Evolutionary conservation across 352 stramenopile genomes (phyloP).

Genomic region (Phytopythium delawarense): DNA sequence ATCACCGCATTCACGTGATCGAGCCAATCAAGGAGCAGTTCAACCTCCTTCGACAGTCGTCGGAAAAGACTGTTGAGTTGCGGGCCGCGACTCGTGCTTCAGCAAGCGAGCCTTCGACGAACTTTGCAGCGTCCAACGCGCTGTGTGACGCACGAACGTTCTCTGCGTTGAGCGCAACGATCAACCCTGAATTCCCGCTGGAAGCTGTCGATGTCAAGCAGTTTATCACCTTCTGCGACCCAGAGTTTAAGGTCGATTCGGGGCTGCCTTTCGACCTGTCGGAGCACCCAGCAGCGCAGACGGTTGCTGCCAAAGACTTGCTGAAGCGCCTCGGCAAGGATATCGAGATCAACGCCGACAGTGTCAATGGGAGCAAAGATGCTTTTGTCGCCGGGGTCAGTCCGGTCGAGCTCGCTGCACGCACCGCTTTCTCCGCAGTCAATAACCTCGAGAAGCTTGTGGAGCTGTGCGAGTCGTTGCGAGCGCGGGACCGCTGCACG

Average conservation of each 20-base stretch:
- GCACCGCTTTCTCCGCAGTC: constrained; percentile 7
- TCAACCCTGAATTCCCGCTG: constrained; percentile 76
- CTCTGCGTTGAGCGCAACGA: constrained; percentile 12
- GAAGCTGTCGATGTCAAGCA: constrained; percentile 59
- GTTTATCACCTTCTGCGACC: constrained; percentile 76
- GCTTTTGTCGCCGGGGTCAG: constrained; percentile 67
- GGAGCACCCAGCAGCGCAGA: constrained; percentile 85
- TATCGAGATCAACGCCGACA: constrained; percentile 81
- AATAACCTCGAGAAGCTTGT: constrained; percentile 47
- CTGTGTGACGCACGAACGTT: constrained; percentile 67
- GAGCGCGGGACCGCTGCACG: constrained; percentile 43
- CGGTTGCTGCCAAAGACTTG: constrained; percentile 92
- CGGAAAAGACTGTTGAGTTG: constrained; percentile 9
- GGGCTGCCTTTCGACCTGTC: constrained; percentile 93
- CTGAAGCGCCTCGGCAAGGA: constrained; percentile 91
- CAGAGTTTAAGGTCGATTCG: constrained; percentile 35
- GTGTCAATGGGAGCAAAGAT: constrained; percentile 72
- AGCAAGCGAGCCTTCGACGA: constrained; percentile 10
- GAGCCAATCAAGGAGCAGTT: constrained; percentile 65
- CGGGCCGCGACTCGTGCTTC: not conserved
- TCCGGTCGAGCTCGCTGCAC: constrained; percentile 30
- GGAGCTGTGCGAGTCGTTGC: constrained; percentile 39
- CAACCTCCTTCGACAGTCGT: constrained; percentile 18
- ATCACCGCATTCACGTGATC: constrained; percentile 53
- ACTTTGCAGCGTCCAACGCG: constrained; percentile 73